phyloP scores from a whole-genome alignment of 495 filamentous ascomycete genomes.

The Copromyces sp. region DNA sequence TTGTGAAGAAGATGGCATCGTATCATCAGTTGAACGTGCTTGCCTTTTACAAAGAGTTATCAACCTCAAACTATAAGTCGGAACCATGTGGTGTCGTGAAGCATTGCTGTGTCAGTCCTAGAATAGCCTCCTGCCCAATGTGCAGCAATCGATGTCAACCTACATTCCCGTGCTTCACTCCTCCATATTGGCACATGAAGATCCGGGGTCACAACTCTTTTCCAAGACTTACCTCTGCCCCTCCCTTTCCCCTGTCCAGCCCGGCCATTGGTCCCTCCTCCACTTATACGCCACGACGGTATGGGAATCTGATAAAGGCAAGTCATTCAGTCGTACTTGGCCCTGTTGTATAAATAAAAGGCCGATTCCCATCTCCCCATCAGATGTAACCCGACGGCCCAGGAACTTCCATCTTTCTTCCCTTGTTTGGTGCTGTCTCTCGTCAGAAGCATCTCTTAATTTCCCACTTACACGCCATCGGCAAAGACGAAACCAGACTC shows the following conservation, averaged over 20 bases:
- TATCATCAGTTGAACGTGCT: background rate
- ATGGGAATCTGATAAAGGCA: background rate
- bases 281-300: background rate
- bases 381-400: background rate
- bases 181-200: background rate
- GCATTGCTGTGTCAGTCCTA: background rate
- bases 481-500: background rate
- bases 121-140: background rate
- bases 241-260: background rate
- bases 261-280: background rate
- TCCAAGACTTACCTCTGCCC: background rate
- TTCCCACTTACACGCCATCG: background rate
- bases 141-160: background rate
- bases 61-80: background rate
- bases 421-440: background rate
- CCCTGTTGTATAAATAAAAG: background rate
- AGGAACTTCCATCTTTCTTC: background rate
- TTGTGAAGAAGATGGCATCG: background rate
- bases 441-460: background rate
- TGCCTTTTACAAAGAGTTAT: background rate
- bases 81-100: too few species aligned
- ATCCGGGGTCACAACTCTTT: background rate
- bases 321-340: background rate
- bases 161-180: background rate
- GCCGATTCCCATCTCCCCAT: background rate